Base-by-base conservation (phyloP, 257 asterid genomes). In the Leonotis leonurus region DNA sequence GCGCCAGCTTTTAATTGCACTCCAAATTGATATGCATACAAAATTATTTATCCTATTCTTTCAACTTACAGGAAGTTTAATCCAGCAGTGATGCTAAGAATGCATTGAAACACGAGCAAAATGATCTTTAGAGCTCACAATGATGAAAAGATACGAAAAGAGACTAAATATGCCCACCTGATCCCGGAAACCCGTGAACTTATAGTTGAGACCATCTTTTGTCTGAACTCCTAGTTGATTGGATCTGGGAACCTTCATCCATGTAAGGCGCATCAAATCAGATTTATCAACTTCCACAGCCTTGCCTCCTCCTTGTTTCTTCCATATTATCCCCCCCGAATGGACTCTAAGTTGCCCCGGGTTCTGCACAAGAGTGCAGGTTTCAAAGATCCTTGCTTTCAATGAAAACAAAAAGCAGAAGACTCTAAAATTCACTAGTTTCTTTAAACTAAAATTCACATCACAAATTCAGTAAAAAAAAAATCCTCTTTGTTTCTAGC, bases 221-320 rank as follows among this genome's bases (percentile, higher is more conserved):
- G 85, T 85, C 58, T 84, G 86, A 58, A 93, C 83, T 44, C 99
- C 97, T 44, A 93, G 96, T 75, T 93, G 96, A 74, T 93, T 82
- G 44, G 86, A 68, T 55, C 97, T 81, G 24, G 96, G 97, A 62
- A 93, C 89, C 76, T 93, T 93, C 96, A 89, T 87, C 97, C 99
- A 89, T 17, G 92, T 71, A 44, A 93, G 87, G 60, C 85, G 76
- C 60, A 83, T 70, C 62, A 89, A 50, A 37, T 87, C 95, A 3
- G 90, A 75, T 70, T 82, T 93, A 64, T 93, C 97, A 61, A 93
- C 95, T 66, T 93, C 96, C 58, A 89, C 92, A 4, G 92, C 83
- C 79, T 87, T 93, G 58, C 95, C 97, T 52, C 97, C 99, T 1
- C 96, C 96, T 71, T 73, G 94, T 76, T 93, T 93, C 89, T 85